These are phyloP conservation scores for Trichoderma oligosporum DNA, from an alignment of 2,329 filamentous ascomycete genomes.

Conservation along the genomic window DNA sequence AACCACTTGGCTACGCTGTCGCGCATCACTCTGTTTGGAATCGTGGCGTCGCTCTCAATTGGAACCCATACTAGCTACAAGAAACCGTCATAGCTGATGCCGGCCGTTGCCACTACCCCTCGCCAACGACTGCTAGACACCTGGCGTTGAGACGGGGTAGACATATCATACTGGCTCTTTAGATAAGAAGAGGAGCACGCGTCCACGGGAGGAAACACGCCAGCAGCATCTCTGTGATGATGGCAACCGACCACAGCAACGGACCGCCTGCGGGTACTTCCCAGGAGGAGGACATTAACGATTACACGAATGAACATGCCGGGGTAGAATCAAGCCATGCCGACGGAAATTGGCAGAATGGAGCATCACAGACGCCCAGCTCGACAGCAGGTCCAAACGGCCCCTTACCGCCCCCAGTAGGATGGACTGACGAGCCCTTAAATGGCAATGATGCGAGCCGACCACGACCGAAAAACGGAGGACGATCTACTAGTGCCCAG, in stretches of 20 bases:
- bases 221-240: constrained; percentile 33
- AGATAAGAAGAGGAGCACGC: constrained; percentile 26
- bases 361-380: constrained; percentile 35
- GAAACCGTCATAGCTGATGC: constrained; percentile 35
- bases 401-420: constrained; percentile 29
- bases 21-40: constrained; percentile 22
- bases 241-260: constrained; percentile 48
- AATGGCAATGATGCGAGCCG: constrained; percentile 56
- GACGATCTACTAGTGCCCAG: constrained; percentile 56
- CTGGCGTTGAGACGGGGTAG: constrained; percentile 32
- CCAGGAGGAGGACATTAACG: constrained; percentile 31
- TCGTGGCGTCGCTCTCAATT: constrained; percentile 27
- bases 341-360: constrained; percentile 38
- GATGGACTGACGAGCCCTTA: constrained; percentile 44
- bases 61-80: constrained; percentile 24
- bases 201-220: constrained; percentile 20
- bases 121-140: constrained; percentile 32
- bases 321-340: constrained; percentile 32
- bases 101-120: constrained; percentile 33
- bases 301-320: constrained; percentile 27
- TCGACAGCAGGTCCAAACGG: constrained; percentile 34
- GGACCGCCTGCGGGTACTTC: constrained; percentile 38
- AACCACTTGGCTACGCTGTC: constrained; percentile 20
- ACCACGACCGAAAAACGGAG: constrained; percentile 51
- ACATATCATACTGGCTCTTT: constrained; percentile 24